Base-by-base conservation (phyloP, 768 basidiomycete species). In the Neoboletus subvelutipes region DNA sequence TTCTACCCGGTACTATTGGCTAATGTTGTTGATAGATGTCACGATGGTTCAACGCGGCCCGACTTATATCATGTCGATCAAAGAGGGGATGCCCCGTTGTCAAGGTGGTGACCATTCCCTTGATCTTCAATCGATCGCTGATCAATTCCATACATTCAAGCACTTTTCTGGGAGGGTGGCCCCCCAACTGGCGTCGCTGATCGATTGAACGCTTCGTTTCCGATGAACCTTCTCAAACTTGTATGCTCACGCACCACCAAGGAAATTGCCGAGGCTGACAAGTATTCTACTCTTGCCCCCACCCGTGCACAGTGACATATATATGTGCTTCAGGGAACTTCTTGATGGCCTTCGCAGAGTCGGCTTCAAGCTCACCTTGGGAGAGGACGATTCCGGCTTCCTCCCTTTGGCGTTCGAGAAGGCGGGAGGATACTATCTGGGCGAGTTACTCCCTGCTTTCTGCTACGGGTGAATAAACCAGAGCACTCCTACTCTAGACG, bases 361-460 rank as follows among this genome's bases (percentile, higher is more conserved):
- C 3, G 88, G 88, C 5, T 90, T 88, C 74, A 78, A 77, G 55
- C 63, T 76, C 13, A 81, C 78, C 45, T 62, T 68, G 8, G 87
- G 86, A 9, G 74, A 74, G 34, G 78, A 83, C 7, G 80, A 74
- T 20, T 73, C 79, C 1, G 87, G 87, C 0, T 76, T 83, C 57
- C 55, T 79, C 11, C 70, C 80, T 42, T 68, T 82, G 20, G 79
- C 78, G 15, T 81, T 76, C 67, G 67, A 66, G 9, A 76, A 75
- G 42, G 81, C 72, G 0, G 86, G 86, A 26, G 86, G 88, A 7
- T 89, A 85, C 68, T 90, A 90, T 69, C 72, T 88, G 2, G 86
- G 87, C 82, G 56, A 26, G 73, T 56, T 6, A 15, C 43, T 36
- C 22, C 29, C 5, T 34, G 2, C 0, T 10, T 33, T 31, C 1